Evolutionary conservation across 257 asterid genomes (phyloP).

Genomic region (Cinchona pubescens): DNA sequence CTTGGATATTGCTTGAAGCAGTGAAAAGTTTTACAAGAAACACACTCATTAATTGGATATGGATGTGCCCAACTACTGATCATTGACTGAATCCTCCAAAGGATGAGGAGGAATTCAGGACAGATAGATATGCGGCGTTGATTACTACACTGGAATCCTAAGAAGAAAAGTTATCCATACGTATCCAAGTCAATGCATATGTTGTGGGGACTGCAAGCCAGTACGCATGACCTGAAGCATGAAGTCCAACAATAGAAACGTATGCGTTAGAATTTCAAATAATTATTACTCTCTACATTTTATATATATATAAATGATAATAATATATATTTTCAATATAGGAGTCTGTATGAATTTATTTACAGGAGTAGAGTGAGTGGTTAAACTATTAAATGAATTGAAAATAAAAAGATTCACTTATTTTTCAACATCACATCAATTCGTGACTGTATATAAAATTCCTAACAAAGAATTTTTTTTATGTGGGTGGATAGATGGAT

Average conservation of each 20-base stretch:
- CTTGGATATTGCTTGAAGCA: slow-evolving; percentile 5
- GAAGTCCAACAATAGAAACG: too few species aligned
- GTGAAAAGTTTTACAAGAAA: background rate
- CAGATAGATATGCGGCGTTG: background rate
- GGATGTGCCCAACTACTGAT: background rate
- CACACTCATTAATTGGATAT: background rate
- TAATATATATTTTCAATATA: too few species aligned
- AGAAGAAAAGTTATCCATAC: slow-evolving; percentile 2
- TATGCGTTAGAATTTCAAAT: too few species aligned
- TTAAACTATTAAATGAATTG: too few species aligned
- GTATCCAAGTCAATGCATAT: slow-evolving; percentile 21
- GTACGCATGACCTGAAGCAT: slow-evolving; percentile 23
- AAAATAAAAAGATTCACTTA: too few species aligned
- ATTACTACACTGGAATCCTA: slow-evolving; percentile 19
- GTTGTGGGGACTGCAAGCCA: background rate
- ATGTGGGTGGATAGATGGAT: background rate
- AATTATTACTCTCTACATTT: too few species aligned
- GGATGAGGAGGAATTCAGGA: slow-evolving; percentile 9
- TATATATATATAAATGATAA: too few species aligned
- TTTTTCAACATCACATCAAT: too few species aligned
- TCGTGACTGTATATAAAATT: too few species aligned
- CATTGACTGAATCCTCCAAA: slow-evolving; percentile 21
- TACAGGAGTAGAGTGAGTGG: too few species aligned
- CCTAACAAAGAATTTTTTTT: too few species aligned
- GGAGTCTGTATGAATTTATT: too few species aligned